Percentiles rank a stretch among this genome's conserved stretches.
phyloP scores from a whole-genome alignment of 2,329 filamentous ascomycete genomes.

The Aaosphaeria pasadenensis region DNA sequence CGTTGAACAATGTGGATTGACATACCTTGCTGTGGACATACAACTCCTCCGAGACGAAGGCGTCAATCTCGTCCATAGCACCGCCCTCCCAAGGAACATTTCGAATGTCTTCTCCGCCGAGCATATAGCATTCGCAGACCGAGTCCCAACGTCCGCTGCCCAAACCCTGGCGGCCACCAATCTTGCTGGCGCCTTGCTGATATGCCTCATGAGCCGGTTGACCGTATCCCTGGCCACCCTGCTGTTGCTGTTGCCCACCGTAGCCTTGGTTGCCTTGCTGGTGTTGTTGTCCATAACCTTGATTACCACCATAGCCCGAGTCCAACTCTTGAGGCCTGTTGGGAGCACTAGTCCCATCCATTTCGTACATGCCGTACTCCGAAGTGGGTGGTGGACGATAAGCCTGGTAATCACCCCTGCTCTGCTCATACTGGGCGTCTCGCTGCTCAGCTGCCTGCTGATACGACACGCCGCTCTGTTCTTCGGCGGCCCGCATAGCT shows the following conservation, averaged over 20 bases:
- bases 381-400: slow-evolving; percentile 31
- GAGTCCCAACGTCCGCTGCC: slow-evolving; percentile 66
- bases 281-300: slow-evolving; percentile 44
- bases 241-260: slow-evolving; percentile 29
- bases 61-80: slow-evolving; percentile 56
- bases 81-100: slow-evolving; percentile 59
- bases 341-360: slow-evolving; percentile 16
- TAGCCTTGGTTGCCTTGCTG: slow-evolving; percentile 72
- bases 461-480: slow-evolving; percentile 64
- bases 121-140: slow-evolving; percentile 80
- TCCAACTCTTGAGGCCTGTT: slow-evolving; percentile 14
- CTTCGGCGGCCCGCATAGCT: slow-evolving; percentile 60
- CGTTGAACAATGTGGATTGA: slow-evolving; percentile 3
- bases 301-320: not conserved
- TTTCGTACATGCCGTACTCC: slow-evolving; percentile 33
- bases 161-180: slow-evolving; percentile 45
- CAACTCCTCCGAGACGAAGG: slow-evolving; percentile 61
- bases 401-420: slow-evolving; percentile 26
- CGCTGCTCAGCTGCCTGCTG: slow-evolving; percentile 63
- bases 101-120: slow-evolving; percentile 67
- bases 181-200: slow-evolving; percentile 63
- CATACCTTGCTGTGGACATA: slow-evolving; percentile 64
- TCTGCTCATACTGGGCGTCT: slow-evolving; percentile 53
- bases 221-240: not conserved
- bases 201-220: slow-evolving; percentile 61